Base-by-base conservation (phyloP, 345 rosid genomes). In the Laguncularia racemosa region DNA sequence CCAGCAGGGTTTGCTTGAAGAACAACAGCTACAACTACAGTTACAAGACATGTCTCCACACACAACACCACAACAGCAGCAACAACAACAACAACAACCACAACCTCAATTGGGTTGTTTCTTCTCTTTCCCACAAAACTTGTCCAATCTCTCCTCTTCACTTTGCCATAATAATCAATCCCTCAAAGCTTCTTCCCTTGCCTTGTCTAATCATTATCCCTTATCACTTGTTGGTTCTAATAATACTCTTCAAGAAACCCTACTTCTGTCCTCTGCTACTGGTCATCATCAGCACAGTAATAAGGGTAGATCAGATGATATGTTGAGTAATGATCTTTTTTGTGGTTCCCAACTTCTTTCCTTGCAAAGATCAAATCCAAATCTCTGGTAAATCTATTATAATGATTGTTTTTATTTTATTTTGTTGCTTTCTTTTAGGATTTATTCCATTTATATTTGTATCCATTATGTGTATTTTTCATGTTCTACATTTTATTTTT, bases 301-400 rank as follows among this genome's bases (percentile, higher is more conserved):
- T 18, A 80, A 50, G 21, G 20, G 20, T 17, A 19, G 68, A 44
- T 68, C 72, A 13, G 67, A 60, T 50, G 33, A 52, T 12, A 6
- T 52, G 33, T 3, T 20, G 58, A 20, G 28, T 20, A 4, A 56
- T 61, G 62, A 60, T 55, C 60, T 64, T 69, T 56, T 67, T 44
- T 74, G 76, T 73, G 72, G 76, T 38, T 58, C 68, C 57, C 74
- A 73, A 18, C 79, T 77, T 9, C 81, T 73, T 61, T 83, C 93
- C 14, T 58, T 78, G 60, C 84, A 83, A 67, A 78, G 84, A 73
- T 73, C 96, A 26, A 62, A 64, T 56, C 59, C 83, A 57, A 79
- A 83, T 81, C 86, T 76, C 62, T 85, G 96, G 96, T 88, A 77
- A 70, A 77, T 28, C 53, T 56, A 70, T 54, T 53, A 70, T 44